Evolutionary conservation across 306 rosid genomes (phyloP).

Genomic region (Lagenaria siceraria): DNA sequence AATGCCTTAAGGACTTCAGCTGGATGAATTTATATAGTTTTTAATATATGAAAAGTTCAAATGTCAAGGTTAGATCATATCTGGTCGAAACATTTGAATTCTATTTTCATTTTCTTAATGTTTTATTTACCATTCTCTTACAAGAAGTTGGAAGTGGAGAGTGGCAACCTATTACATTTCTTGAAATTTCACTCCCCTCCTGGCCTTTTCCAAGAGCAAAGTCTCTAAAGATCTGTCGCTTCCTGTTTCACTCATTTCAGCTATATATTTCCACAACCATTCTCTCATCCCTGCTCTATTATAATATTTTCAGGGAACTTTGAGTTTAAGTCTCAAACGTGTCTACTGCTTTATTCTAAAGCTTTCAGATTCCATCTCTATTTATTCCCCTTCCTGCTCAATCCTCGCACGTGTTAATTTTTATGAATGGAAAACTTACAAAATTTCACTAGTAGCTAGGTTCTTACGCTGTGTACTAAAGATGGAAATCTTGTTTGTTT

Average conservation of each 20-base stretch:
- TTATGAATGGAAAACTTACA: background rate
- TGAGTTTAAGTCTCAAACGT: background rate
- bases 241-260: background rate
- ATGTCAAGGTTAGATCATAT: background rate
- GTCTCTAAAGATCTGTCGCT: background rate
- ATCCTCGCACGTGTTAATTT: background rate
- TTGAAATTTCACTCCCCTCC: background rate
- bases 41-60: background rate
- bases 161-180: background rate
- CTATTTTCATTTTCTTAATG: conserved; percentile 4
- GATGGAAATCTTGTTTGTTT: background rate
- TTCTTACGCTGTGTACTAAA: background rate
- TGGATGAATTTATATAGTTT: background rate
- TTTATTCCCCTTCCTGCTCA: background rate
- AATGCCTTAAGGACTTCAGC: background rate
- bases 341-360: background rate
- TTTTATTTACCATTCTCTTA: background rate
- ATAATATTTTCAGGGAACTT: background rate
- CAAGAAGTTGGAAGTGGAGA: background rate
- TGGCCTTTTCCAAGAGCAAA: background rate
- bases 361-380: background rate
- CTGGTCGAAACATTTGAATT: background rate
- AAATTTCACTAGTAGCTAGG: background rate
- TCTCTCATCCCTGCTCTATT: background rate
- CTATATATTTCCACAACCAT: background rate